Conservation (phyloP, 148 eudicot species). For the Chenopodium album region DNA sequence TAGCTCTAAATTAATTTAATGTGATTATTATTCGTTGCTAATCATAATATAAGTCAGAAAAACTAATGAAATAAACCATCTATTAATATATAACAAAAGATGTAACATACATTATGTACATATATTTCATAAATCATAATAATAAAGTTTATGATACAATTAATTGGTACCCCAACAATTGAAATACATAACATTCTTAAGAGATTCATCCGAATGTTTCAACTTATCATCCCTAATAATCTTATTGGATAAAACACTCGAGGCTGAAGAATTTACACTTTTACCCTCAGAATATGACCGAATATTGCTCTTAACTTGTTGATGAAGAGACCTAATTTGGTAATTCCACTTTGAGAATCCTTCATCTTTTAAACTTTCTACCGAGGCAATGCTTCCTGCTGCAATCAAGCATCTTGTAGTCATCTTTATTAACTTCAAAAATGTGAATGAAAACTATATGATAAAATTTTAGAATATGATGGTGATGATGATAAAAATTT, state of each 20-base stretch:
- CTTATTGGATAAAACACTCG: background rate
- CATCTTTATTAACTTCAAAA: conserved; percentile 1
- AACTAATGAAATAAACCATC: background rate
- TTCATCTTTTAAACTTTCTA: conserved; percentile 29
- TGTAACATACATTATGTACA: background rate
- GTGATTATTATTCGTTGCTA: too few species aligned
- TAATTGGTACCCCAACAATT: conserved; percentile 30
- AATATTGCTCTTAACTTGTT: conserved; percentile 15
- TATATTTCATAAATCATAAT: too few species aligned
- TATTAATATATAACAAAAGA: background rate
- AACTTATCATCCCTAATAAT: conserved; percentile 16
- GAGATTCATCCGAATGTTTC: conserved; percentile 19
- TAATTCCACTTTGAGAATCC: conserved; percentile 28
- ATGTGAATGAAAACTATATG: too few species aligned
- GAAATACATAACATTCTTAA: conserved; percentile 31
- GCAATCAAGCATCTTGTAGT: conserved; percentile 9
- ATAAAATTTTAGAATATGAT: too few species aligned
- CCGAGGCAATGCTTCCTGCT: conserved; percentile 25
- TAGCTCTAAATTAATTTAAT: too few species aligned
- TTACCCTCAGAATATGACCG: conserved; percentile 23
- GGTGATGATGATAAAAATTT: too few species aligned
- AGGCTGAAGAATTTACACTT: background rate
- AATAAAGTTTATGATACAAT: background rate
- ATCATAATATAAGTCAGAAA: too few species aligned
- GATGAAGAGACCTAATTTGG: conserved; percentile 4